These are phyloP conservation scores for Aspergillus arachidicola DNA, from an alignment of 2,329 filamentous ascomycete species.

Conservation along the genomic window DNA sequence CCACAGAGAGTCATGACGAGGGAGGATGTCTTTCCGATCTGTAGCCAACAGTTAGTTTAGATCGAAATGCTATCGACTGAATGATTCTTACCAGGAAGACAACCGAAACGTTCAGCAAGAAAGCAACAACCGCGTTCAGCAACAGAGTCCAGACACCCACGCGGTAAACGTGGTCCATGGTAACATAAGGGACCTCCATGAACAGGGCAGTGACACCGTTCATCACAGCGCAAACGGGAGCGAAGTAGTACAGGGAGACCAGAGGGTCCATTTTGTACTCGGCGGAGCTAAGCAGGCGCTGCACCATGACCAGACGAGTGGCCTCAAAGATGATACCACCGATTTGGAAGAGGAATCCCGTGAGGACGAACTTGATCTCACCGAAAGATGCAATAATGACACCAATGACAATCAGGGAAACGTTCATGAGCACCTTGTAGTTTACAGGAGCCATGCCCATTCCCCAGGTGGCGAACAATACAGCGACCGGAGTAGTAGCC, in stretches of 20 bases:
- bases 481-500: slow-evolving; percentile 93
- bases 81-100: slow-evolving; percentile 73
- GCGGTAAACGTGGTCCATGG: slow-evolving; percentile 65
- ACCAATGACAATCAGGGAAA: slow-evolving; percentile 91
- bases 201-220: slow-evolving; percentile 72
- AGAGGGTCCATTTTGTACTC: slow-evolving; percentile 89
- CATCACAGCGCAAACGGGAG: slow-evolving; percentile 79
- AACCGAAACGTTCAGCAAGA: slow-evolving; percentile 78
- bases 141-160: slow-evolving; percentile 69
- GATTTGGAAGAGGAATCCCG: slow-evolving; percentile 70
- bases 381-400: slow-evolving; percentile 93
- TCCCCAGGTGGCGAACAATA: slow-evolving; percentile 85
- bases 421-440: slow-evolving; percentile 85
- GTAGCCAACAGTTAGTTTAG: slow-evolving; percentile 7
- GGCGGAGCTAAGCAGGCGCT: slow-evolving; percentile 74
- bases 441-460: slow-evolving; percentile 84
- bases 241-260: slow-evolving; percentile 87
- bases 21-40: slow-evolving; percentile 88
- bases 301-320: slow-evolving; percentile 80
- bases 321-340: slow-evolving; percentile 80
- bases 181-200: slow-evolving; percentile 68
- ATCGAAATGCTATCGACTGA: background rate
- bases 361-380: slow-evolving; percentile 81
- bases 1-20: slow-evolving; percentile 83
- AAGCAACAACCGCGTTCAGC: slow-evolving; percentile 76